These are phyloP conservation scores for Clonostachys byssicola DNA, from an alignment of 2,329 filamentous ascomycete species.

Conservation along the genomic window DNA sequence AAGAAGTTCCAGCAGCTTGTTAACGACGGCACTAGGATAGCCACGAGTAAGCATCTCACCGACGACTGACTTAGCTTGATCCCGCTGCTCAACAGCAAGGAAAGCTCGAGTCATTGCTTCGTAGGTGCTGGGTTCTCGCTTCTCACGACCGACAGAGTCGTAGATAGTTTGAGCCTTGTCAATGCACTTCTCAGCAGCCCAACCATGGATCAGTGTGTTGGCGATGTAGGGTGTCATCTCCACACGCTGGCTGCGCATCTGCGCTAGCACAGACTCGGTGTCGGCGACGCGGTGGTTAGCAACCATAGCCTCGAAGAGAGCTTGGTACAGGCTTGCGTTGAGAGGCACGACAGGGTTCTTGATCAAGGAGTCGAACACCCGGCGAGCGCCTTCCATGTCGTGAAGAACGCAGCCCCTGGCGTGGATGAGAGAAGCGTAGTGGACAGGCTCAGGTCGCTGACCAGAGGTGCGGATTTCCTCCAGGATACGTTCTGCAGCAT, in stretches of 20 bases:
- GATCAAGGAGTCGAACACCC: conserved; percentile 78
- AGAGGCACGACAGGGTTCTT: conserved; percentile 61
- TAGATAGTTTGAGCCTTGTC: conserved; percentile 76
- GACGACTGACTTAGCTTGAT: conserved; percentile 72
- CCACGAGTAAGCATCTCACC: conserved; percentile 87
- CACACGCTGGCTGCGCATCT: conserved; percentile 72
- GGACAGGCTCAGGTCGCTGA: conserved; percentile 80
- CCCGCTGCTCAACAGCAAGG: conserved; percentile 76
- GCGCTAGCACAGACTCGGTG: conserved; percentile 67
- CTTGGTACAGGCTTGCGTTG: conserved; percentile 89
- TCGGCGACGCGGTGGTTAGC: conserved; percentile 83
- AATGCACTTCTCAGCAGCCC: conserved; percentile 82
- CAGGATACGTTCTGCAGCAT: conserved; percentile 79
- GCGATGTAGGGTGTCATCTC: conserved; percentile 96
- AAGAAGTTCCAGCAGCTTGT: conserved; percentile 90
- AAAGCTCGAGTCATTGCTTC: conserved; percentile 97
- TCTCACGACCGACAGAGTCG: conserved; percentile 68
- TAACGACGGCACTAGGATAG: conserved; percentile 86
- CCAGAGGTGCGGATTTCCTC: conserved; percentile 71
- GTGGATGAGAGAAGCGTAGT: conserved; percentile 94
- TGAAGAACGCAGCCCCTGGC: conserved; percentile 92
- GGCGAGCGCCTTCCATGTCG: conserved; percentile 79
- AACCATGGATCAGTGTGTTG: conserved; percentile 96
- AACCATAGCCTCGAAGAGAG: conserved; percentile 94
- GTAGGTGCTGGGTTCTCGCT: conserved; percentile 94